These are phyloP conservation scores for Oryza australiensis DNA, from an alignment of 176 grass and related monocot genomes.

Conservation along the genomic window DNA sequence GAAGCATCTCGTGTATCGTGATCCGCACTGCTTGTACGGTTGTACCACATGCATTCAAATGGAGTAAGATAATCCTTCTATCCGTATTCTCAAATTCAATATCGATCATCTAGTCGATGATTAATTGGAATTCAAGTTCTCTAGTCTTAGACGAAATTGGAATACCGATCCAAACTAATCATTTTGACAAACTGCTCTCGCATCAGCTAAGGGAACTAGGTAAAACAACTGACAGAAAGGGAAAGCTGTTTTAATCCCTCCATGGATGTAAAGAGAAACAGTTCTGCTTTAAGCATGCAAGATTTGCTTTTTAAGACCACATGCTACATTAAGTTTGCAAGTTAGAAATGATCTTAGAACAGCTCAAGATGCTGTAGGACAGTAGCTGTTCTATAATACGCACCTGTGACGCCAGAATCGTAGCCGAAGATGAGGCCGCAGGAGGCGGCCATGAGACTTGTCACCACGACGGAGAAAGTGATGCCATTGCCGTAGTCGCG, in stretches of 20 bases:
- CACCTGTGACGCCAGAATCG: constrained; percentile 44
- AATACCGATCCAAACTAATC: too few species aligned
- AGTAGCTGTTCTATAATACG: not conserved
- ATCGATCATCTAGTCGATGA: too few species aligned
- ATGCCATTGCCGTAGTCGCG: constrained; percentile 33
- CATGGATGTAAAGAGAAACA: not conserved
- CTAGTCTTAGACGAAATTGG: too few species aligned
- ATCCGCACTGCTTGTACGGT: too few species aligned
- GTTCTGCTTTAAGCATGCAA: not conserved
- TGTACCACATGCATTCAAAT: too few species aligned
- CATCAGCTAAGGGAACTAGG: not conserved
- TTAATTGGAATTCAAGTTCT: not conserved
- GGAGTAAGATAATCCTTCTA: too few species aligned
- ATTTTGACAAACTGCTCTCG: not conserved
- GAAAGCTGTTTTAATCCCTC: not conserved
- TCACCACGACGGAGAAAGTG: constrained; percentile 42
- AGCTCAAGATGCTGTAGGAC: too few species aligned
- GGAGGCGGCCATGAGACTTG: constrained; percentile 48
- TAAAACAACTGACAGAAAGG: not conserved
- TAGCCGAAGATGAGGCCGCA: constrained; percentile 60
- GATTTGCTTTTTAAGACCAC: too few species aligned
- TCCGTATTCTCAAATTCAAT: too few species aligned
- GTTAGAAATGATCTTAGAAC: not conserved
- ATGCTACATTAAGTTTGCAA: too few species aligned
- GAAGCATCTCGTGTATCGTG: too few species aligned